Evolutionary conservation across 805 yeast species (phyloP), one percentile per base, ranked within the genome.

Genomic region (Ogataea chonburiensis): DNA sequence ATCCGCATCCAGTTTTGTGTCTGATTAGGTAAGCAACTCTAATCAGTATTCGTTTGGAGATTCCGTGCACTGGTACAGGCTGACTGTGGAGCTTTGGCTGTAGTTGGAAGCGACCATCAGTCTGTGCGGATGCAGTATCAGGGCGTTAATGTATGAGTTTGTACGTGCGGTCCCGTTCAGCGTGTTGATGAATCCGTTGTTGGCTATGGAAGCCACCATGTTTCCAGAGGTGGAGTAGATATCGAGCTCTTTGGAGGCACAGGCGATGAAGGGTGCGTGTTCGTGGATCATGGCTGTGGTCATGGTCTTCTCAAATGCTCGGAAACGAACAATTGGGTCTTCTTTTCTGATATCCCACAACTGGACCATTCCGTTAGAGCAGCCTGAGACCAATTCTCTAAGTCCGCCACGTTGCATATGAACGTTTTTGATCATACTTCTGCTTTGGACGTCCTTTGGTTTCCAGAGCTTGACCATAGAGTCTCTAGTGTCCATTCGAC

Each of bases 331-430:
- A 2, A 91, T 85, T 0, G 96, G 91, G 7, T 77, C 77, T 36
- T 76, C 73, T 23, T 68, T 57, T 42, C 98, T 69, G 19, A 93
- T 81, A 61, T 93, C 98, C 98, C 98, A 93, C 17, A 93, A 58
- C 38, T 81, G 84, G 3, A 93, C 83, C 28, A 70, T 67, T 2
- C 98, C 97, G 53, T 86, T 93, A 0, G 84, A 65, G 7, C 83
- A 72, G 0, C 95, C 98, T 45, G 91, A 79, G 3, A 83, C 82
- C 29, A 93, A 70, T 56, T 93, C 98, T 38, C 98, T 71, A 50
- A 78, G 77, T 0, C 98, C 98, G 24, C 98, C 98, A 51, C 98
- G 72, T 66, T 93, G 98, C 94, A 93, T 83, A 53, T 86, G 95
- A 7, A 89, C 79, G 48, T 84, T 86, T 29, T 79, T 68, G 27